These are phyloP conservation scores for Ustilago xerochloae DNA, from an alignment of 1,284 basidiomycete genomes.

Conservation along the genomic window DNA sequence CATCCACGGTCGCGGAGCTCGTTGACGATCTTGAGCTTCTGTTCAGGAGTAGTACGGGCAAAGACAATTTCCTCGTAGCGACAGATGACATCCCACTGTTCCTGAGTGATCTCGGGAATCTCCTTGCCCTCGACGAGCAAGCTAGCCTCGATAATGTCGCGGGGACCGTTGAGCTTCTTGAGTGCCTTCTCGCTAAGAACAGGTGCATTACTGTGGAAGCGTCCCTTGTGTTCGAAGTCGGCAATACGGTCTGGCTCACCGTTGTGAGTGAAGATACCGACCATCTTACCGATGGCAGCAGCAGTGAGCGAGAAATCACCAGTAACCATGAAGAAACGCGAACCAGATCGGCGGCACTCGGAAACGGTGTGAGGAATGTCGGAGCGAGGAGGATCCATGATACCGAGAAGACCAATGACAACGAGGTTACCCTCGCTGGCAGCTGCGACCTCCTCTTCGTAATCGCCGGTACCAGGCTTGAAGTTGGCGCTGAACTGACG, in stretches of 20 bases:
- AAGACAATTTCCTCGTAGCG: constrained; percentile 79
- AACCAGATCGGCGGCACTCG: constrained; percentile 74
- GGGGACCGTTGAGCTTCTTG: constrained; percentile 33
- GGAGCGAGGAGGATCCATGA: constrained; percentile 75
- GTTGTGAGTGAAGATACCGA: constrained; percentile 73
- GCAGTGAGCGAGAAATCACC: constrained; percentile 74
- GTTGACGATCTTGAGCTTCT: constrained; percentile 77
- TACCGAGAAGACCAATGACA: constrained; percentile 75
- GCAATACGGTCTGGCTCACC: constrained; percentile 68
- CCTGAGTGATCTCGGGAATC: constrained; percentile 31
- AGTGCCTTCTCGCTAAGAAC: constrained; percentile 49
- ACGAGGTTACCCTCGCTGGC: constrained; percentile 70
- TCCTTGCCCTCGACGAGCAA: constrained; percentile 43
- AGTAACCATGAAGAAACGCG: constrained; percentile 78
- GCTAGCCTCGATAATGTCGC: constrained; percentile 37
- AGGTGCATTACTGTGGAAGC: constrained; percentile 12
- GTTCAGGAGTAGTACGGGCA: constrained; percentile 78
- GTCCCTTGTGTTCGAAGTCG: constrained; percentile 63
- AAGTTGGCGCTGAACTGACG: constrained; percentile 57
- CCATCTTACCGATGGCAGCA: constrained; percentile 75
- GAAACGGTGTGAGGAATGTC: constrained; percentile 74
- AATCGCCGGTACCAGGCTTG: constrained; percentile 33
- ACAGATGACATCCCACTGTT: constrained; percentile 72
- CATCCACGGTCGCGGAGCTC: constrained; percentile 73
- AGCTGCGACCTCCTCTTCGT: constrained; percentile 39